Base-by-base conservation (phyloP, 2,329 filamentous ascomycete species). In the Botrytis medusae region DNA sequence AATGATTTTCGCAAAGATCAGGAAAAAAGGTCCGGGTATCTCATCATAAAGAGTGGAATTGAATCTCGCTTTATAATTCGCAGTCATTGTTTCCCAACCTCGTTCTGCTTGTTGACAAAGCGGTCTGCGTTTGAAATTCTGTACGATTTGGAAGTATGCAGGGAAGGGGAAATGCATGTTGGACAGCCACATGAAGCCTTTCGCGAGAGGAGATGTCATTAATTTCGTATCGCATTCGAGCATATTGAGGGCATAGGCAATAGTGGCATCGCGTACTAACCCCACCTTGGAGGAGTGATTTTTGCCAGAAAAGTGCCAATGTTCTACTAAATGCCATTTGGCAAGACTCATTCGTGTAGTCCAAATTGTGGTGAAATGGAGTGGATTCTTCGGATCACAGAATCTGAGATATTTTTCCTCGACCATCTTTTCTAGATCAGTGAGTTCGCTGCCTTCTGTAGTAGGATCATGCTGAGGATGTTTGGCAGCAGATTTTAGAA, bases 401-500 rank as follows among this genome's bases (percentile, higher is more conserved):
- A 82, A 83, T n/a, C 81, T 79, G 25, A 85, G 79, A 73, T 82
- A 85, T 69, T 83, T 84, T 48, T 82, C 79, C 74, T 85, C 83
- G 34, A 85, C 79, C 44, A 75, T 77, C 14, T 78, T 79, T 72
- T 86, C 84, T 7, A 87, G 60, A 9, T 42, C 67, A 12, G 18
- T 73, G 14, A 80, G 64, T n/a, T 76, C 74, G 64, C 68, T 59
- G 29, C 40, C 74, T 62, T 76, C 69, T 61, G 59, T 48, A 40
- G 69, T 32, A 22, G 51, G 65, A 64, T 63, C n/a, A 8, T 69
- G 61, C 44, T 75, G 76, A 54, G 57, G 44, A 70, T 60, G 29
- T 57, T 75, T 76, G n/a, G 71, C 72, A 73, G 78, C 60, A 18
- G 76, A 51, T 65, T 78, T 79, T 16, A 77, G 59, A 51, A 74